A percentile compares a stretch with the other conserved stretches of the same genome.
Conservation (phyloP, 768 basidiomycete genomes). For the Xerocomellus intermedius region DNA sequence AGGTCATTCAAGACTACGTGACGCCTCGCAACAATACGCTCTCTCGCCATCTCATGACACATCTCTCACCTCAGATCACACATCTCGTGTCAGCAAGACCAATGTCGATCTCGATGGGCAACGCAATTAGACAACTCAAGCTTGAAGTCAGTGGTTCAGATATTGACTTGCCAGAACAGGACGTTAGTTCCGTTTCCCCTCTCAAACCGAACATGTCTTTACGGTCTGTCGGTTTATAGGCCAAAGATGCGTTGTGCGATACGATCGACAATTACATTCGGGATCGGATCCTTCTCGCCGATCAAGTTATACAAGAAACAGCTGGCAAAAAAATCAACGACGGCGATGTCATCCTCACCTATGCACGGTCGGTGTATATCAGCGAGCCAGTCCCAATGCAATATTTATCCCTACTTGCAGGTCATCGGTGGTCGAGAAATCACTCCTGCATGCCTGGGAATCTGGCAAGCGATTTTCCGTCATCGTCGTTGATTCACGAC, state of each 20-base stretch:
- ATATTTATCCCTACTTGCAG: constrained; percentile 38
- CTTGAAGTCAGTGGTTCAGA: constrained; percentile 90
- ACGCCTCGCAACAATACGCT: constrained; percentile 86
- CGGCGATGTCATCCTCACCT: constrained; percentile 90
- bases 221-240: constrained; percentile 45
- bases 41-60: constrained; percentile 86
- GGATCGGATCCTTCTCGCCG: constrained; percentile 91
- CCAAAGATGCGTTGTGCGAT: constrained; percentile 77
- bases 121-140: constrained; percentile 92
- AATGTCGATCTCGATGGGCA: constrained; percentile 93
- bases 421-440: constrained; percentile 93
- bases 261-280: constrained; percentile 93
- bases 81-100: constrained; percentile 85
- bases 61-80: constrained; percentile 90
- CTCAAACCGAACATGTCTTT: not conserved
- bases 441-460: constrained; percentile 72
- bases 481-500: constrained; percentile 92
- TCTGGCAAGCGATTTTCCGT: constrained; percentile 83
- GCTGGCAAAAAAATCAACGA: constrained; percentile 93
- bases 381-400: not conserved
- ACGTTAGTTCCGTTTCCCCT: constrained; percentile 50
- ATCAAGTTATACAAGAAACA: constrained; percentile 86
- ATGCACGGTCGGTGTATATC: constrained; percentile 64
- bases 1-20: constrained; percentile 90
- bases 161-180: constrained; percentile 92